Evolutionary conservation across 2,329 filamentous ascomycete species (phyloP).

Genomic region (Verticillium klebahnii): DNA sequence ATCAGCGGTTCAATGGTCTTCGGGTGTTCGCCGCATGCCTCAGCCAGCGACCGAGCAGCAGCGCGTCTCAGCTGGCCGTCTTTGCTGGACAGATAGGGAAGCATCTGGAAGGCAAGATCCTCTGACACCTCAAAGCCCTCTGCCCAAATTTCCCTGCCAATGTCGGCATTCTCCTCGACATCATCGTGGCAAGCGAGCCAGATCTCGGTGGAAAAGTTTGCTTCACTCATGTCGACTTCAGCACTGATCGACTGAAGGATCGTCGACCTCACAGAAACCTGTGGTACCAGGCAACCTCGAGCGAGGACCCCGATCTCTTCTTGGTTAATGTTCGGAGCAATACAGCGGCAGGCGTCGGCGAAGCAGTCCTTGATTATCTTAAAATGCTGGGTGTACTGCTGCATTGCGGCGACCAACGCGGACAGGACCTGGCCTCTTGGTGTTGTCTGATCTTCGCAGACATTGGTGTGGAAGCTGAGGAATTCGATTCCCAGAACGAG

Average conservation of each 20-base stretch:
- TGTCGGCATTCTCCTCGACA: conserved; percentile 76
- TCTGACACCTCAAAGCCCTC: conserved; percentile 70
- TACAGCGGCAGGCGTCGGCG: conserved; percentile 75
- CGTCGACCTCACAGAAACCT: conserved; percentile 75
- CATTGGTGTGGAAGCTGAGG: conserved; percentile 79
- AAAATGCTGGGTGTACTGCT: conserved; percentile 87
- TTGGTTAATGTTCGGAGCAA: conserved; percentile 73
- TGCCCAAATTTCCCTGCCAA: conserved; percentile 89
- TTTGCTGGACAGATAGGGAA: conserved; percentile 74
- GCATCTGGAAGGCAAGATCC: conserved; percentile 60
- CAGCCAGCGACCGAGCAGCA: conserved; percentile 75
- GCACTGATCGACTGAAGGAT: conserved; percentile 86
- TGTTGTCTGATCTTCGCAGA: conserved; percentile 69
- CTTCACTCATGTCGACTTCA: conserved; percentile 86
- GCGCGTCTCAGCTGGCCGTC: conserved; percentile 81
- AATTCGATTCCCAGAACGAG: conserved; percentile 85
- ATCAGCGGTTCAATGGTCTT: conserved; percentile 59
- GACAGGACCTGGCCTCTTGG: conserved; percentile 71
- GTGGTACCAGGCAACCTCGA: conserved; percentile 71
- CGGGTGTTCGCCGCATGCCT: conserved; percentile 60
- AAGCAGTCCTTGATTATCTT: conserved; percentile 93
- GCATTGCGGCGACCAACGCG: conserved; percentile 75
- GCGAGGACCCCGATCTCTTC: conserved; percentile 74
- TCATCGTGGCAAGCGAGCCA: conserved; percentile 94
- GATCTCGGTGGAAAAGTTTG: conserved; percentile 82